These are phyloP conservation scores for Calonectria naviculata DNA, from an alignment of 2,329 filamentous ascomycete genomes.

Conservation along the genomic window DNA sequence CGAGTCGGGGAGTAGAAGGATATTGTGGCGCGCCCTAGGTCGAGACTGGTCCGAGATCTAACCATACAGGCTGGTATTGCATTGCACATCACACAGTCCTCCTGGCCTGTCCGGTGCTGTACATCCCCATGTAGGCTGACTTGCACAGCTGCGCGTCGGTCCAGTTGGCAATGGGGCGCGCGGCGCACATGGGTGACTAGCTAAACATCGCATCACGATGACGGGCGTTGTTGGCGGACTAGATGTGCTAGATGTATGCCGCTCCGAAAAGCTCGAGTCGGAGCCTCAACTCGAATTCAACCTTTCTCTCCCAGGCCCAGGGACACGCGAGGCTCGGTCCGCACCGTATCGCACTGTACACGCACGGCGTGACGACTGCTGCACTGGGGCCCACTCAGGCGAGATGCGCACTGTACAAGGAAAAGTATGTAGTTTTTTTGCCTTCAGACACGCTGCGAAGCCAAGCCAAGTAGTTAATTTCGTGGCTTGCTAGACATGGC, in stretches of 20 bases:
- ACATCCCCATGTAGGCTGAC: constrained; percentile 1
- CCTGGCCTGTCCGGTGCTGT: background rate
- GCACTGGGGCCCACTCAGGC: background rate
- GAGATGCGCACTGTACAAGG: constrained; percentile 4
- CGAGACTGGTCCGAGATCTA: constrained; percentile 28
- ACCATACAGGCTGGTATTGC: constrained; percentile 14
- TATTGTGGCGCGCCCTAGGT: constrained; percentile 30
- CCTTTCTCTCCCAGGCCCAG: background rate
- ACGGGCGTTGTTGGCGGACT: background rate
- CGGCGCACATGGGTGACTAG: background rate
- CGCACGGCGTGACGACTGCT: background rate
- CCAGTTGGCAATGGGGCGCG: constrained; percentile 4
- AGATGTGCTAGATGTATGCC: background rate
- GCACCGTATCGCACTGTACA: background rate
- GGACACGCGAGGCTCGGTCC: constrained; percentile 18
- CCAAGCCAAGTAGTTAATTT: background rate
- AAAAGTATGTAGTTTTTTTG: background rate
- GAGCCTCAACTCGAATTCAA: constrained; percentile 10
- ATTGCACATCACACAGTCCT: constrained; percentile 4
- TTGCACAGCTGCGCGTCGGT: constrained; percentile 7
- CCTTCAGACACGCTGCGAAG: background rate
- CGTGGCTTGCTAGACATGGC: background rate
- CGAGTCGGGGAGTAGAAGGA: constrained; percentile 15
- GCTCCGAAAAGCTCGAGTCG: background rate
- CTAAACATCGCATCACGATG: background rate